A percentile compares a stretch with the other conserved stretches of the same genome.
phyloP scores from a whole-genome alignment of 768 basidiomycete species.

The Russula foetens region DNA sequence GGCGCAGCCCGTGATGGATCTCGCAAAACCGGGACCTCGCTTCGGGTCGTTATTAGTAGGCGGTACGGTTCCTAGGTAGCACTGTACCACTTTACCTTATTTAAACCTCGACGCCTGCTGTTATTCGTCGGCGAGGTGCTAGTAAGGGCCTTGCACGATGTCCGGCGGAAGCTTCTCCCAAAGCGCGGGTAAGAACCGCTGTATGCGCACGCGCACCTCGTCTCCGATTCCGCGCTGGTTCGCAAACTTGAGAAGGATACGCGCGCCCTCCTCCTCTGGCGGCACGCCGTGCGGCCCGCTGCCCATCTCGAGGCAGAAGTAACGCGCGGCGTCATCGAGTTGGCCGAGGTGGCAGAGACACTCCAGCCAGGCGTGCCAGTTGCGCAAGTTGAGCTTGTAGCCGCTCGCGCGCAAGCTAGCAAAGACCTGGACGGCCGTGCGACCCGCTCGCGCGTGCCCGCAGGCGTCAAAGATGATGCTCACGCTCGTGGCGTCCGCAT shows the following conservation, averaged over 20 bases:
- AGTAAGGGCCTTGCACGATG: background rate
- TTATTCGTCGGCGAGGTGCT: background rate
- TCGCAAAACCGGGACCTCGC: slow-evolving; percentile 64
- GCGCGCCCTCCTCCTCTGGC: slow-evolving; percentile 43
- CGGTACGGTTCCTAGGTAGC: slow-evolving; percentile 26
- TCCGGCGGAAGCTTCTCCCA: slow-evolving; percentile 14
- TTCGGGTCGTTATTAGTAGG: slow-evolving; percentile 70
- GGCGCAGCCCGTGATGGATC: slow-evolving; percentile 50
- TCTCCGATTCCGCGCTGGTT: slow-evolving; percentile 1
- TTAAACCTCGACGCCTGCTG: background rate
- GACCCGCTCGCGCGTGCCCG: slow-evolving; percentile 47
- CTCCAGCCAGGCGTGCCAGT: slow-evolving; percentile 82
- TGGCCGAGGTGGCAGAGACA: slow-evolving; percentile 68
- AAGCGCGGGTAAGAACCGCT: slow-evolving; percentile 15
- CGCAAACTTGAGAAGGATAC: slow-evolving; percentile 36
- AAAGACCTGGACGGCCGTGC: slow-evolving; percentile 48
- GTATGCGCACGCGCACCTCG: slow-evolving; percentile 15
- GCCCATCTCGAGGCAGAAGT: slow-evolving; percentile 60
- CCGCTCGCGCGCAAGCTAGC: slow-evolving; percentile 39
- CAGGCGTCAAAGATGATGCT: slow-evolving; percentile 85
- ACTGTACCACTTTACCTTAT: slow-evolving; percentile 12
- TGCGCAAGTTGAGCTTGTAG: slow-evolving; percentile 50
- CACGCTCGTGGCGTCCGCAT: slow-evolving; percentile 55
- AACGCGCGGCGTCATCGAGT: slow-evolving; percentile 57
- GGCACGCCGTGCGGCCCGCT: slow-evolving; percentile 33